These are phyloP conservation scores for Bryum argenteum DNA, from an alignment of 225 moss, liverwort and hornwort genomes.

Conservation along the genomic window DNA sequence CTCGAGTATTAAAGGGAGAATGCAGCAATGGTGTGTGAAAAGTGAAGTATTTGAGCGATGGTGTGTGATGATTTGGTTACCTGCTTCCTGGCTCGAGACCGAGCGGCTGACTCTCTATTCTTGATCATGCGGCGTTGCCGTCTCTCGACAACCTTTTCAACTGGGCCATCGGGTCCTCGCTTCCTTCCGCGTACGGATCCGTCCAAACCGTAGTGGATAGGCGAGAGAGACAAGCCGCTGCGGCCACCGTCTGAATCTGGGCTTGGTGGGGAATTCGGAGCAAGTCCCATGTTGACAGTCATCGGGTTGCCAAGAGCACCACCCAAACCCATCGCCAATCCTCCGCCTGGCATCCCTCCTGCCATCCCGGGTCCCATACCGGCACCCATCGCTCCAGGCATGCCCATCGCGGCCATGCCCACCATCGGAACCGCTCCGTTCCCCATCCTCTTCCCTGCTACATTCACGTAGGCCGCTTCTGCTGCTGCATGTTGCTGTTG, in stretches of 20 bases:
- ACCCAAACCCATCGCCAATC: constrained; percentile 69
- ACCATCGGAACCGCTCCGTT: constrained; percentile 68
- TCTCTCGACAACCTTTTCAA: constrained; percentile 88
- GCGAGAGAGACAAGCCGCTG: constrained; percentile 78
- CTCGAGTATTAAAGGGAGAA: too few species aligned
- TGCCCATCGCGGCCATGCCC: constrained; percentile 56
- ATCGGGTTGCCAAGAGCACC: constrained; percentile 58
- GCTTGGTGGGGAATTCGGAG: constrained; percentile 77
- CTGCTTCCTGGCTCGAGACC: constrained; percentile 97
- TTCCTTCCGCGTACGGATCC: constrained; percentile 79
- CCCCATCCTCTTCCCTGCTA: constrained; percentile 61
- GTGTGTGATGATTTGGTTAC: constrained; percentile 25
- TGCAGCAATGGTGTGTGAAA: too few species aligned
- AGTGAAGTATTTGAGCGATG: too few species aligned
- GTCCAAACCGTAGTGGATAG: constrained; percentile 71
- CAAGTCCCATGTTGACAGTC: constrained; percentile 72
- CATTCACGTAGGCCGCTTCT: constrained; percentile 65
- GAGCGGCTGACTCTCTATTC: constrained; percentile 94
- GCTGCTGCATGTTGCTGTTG: constrained; percentile 77
- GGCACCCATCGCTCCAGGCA: constrained; percentile 62
- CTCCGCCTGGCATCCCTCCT: constrained; percentile 65
- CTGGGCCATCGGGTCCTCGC: constrained; percentile 80
- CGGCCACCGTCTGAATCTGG: constrained; percentile 81
- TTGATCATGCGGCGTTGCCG: constrained; percentile 97
- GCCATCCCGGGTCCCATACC: constrained; percentile 66